Evolutionary conservation across 306 rosid species (phyloP).

Genomic region (Malus asiatica): DNA sequence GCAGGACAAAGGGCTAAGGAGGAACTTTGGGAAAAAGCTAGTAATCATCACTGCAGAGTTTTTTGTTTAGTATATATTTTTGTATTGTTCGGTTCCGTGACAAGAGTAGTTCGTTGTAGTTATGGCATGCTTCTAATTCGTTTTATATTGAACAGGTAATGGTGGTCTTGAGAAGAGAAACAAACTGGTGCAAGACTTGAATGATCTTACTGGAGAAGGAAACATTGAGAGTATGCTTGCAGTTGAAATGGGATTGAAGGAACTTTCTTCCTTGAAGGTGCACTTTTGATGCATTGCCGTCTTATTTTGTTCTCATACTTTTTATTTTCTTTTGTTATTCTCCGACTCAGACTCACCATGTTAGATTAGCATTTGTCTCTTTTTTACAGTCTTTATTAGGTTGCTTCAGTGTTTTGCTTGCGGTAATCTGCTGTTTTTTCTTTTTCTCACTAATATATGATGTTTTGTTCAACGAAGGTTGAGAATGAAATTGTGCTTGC

Average conservation of each 20-base stretch:
- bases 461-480: conserved; percentile 38
- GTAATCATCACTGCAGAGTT: conserved; percentile 16
- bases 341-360: not conserved
- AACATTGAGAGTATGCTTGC: conserved; percentile 95
- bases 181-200: conserved; percentile 61
- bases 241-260: conserved; percentile 92
- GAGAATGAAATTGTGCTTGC: conserved; percentile 89
- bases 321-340: not conserved
- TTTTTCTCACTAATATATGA: not conserved
- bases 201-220: conserved; percentile 94
- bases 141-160: conserved; percentile 46
- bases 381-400: not conserved
- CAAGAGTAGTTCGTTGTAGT: not conserved
- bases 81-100: not conserved
- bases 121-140: conserved; percentile 6
- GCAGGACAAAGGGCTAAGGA: conserved; percentile 99
- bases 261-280: conserved; percentile 92
- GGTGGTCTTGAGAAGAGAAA: conserved; percentile 62
- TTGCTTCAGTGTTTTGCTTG: conserved; percentile 8
- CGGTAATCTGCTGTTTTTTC: not conserved
- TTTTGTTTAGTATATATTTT: not conserved
- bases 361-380: not conserved
- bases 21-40: conserved; percentile 74
- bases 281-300: conserved; percentile 5
- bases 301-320: conserved; percentile 10